phyloP scores from a whole-genome alignment of 2,329 filamentous ascomycete species.

The Raffaelea albimanens region DNA sequence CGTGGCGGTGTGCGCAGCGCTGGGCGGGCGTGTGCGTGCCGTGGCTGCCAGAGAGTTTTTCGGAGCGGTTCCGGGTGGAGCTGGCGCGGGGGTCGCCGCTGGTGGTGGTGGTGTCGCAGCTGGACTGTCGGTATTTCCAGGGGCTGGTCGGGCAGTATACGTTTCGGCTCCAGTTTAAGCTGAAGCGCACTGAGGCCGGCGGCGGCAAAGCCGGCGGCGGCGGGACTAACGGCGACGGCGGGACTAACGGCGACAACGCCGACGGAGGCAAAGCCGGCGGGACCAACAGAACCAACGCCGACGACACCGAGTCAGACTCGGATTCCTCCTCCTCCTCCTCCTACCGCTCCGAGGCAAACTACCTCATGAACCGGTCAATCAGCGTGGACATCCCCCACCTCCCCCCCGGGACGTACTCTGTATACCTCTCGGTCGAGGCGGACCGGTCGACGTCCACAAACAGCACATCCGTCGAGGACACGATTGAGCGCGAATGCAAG shows the following conservation, averaged over 20 bases:
- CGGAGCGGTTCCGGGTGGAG: conserved; percentile 45
- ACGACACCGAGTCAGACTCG: no score
- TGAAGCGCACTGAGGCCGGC: conserved; percentile 27
- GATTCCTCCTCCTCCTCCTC: no score
- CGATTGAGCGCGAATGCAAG: conserved; percentile 55
- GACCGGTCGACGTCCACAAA: conserved; percentile 35
- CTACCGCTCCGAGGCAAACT: conserved; percentile 41
- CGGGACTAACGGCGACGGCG: conserved; percentile 24
- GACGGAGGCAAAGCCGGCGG: conserved; percentile 40
- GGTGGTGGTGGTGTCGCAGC: conserved; percentile 47
- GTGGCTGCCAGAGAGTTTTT: conserved; percentile 45
- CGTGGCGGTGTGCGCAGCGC: conserved; percentile 41
- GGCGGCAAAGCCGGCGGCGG: no score
- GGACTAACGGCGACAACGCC: conserved; percentile 38
- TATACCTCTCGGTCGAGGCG: conserved; percentile 67
- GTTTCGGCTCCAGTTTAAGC: conserved; percentile 43
- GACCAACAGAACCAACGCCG: no score
- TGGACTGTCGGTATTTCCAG: conserved; percentile 48
- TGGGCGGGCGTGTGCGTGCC: conserved; percentile 36
- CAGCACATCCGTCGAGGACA: conserved; percentile 46
- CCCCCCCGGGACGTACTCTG: conserved; percentile 63
- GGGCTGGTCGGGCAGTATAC: conserved; percentile 47
- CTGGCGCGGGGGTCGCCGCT: conserved; percentile 38
- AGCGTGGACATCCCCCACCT: conserved; percentile 64
- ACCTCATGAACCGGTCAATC: conserved; percentile 61